Conservation (phyloP, 2,329 filamentous ascomycete species). For the Aspergillus carbonarius region DNA sequence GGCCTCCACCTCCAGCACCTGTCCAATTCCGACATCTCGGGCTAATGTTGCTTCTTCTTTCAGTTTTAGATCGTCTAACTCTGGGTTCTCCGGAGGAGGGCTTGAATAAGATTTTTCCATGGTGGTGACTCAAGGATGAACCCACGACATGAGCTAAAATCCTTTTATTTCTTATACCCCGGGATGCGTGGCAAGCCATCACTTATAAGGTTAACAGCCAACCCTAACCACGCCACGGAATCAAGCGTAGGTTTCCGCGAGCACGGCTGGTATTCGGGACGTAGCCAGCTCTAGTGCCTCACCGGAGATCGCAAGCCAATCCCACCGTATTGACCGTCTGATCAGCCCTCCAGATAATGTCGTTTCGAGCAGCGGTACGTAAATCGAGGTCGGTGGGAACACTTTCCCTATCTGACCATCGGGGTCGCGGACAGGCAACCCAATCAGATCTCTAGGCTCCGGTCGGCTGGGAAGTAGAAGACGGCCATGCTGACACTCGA, state of each 20-base stretch:
- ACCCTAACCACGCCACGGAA: background rate
- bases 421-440: background rate
- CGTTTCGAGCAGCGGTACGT: background rate
- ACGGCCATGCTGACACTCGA: background rate
- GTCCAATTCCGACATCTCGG: slow-evolving; percentile 29
- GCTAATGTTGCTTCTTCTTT: slow-evolving; percentile 13
- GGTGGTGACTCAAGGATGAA: background rate
- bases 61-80: slow-evolving; percentile 20
- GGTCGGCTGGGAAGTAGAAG: background rate
- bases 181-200: background rate
- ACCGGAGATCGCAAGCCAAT: background rate
- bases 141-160: background rate
- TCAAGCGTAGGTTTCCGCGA: background rate
- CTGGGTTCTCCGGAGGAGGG: slow-evolving; percentile 1
- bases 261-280: background rate
- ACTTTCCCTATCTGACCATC: background rate
- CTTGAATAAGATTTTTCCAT: slow-evolving; percentile 22
- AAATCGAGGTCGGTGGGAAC: background rate
- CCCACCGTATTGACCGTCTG: background rate
- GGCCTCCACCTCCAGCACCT: slow-evolving; percentile 24
- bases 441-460: background rate
- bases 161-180: background rate
- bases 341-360: background rate
- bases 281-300: background rate
- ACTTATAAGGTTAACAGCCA: background rate